These are phyloP conservation scores for Aspergillus sp. DNA, from an alignment of 2,329 filamentous ascomycete genomes.

Conservation along the genomic window DNA sequence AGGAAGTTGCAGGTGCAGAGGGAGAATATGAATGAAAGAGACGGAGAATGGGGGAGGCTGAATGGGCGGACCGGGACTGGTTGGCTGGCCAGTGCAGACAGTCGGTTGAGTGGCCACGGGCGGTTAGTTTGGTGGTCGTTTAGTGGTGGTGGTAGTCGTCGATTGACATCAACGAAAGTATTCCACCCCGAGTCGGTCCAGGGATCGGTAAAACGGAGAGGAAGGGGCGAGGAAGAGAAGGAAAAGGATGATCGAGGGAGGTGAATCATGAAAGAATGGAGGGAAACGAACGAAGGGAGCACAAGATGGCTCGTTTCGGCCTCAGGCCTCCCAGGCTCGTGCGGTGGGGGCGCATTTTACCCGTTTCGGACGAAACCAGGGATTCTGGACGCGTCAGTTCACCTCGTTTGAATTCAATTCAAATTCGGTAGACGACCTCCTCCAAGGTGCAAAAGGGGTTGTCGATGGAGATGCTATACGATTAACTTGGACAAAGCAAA, in stretches of 20 bases:
- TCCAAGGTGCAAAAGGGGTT: conserved; percentile 8
- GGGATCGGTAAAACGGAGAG: conserved; percentile 7
- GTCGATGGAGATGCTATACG: background rate
- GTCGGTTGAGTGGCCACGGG: background rate
- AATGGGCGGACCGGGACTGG: background rate
- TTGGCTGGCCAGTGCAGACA: background rate
- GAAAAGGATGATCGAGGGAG: background rate
- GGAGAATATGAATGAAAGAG: background rate
- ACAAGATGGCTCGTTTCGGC: conserved; percentile 4
- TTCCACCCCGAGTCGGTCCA: conserved; percentile 8
- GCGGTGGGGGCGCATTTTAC: conserved; percentile 19
- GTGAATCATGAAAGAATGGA: conserved; percentile 8
- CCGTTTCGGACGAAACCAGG: conserved; percentile 16
- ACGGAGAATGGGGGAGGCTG: background rate
- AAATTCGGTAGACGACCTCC: conserved; percentile 8
- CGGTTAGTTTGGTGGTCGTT: background rate
- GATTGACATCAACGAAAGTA: background rate
- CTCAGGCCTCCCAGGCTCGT: conserved; percentile 17
- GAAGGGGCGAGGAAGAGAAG: background rate
- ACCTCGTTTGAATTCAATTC: background rate
- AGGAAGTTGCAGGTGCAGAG: background rate
- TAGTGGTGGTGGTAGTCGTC: background rate
- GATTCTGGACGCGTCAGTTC: conserved; percentile 24
- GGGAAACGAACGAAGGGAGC: conserved; percentile 7
- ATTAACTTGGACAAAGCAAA: background rate